Conservation (phyloP, 192 early-diverging fungal species). For the Allomyces arbusculus region DNA sequence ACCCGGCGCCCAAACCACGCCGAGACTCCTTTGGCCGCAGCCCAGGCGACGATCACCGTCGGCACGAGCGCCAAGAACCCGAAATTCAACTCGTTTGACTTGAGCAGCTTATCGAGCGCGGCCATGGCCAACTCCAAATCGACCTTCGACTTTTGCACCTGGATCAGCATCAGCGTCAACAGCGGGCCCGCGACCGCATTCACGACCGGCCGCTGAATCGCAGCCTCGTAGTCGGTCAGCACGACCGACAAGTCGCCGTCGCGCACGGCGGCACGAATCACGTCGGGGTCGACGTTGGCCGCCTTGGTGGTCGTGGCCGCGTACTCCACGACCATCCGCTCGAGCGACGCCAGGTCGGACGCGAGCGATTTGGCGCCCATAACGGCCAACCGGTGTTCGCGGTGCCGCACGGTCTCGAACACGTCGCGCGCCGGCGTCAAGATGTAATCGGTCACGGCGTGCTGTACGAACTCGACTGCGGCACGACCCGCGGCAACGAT, state of each 20-base stretch:
- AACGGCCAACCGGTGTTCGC: slow-evolving; percentile 52
- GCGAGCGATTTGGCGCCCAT: slow-evolving; percentile 50
- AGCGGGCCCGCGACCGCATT: slow-evolving; percentile 37
- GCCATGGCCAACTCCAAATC: slow-evolving; percentile 80
- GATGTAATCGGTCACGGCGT: slow-evolving; percentile 60
- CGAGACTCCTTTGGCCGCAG: slow-evolving; percentile 14
- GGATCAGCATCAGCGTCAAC: slow-evolving; percentile 50
- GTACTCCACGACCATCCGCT: slow-evolving; percentile 76
- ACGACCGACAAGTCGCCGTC: slow-evolving; percentile 66
- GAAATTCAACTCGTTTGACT: slow-evolving; percentile 90
- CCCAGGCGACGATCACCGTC: slow-evolving; percentile 36
- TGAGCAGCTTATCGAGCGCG: slow-evolving; percentile 75
- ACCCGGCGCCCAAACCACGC: neutral
- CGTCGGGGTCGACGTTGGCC: slow-evolving; percentile 7
- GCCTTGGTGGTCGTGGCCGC: slow-evolving; percentile 30
- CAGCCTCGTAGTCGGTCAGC: slow-evolving; percentile 53
- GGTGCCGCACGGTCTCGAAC: slow-evolving; percentile 60
- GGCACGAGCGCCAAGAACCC: slow-evolving; percentile 65
- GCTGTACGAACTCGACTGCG: slow-evolving; percentile 1
- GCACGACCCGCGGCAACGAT: neutral
- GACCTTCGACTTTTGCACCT: slow-evolving; percentile 86
- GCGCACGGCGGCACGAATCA: slow-evolving; percentile 31
- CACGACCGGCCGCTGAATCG: slow-evolving; percentile 32
- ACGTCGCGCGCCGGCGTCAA: slow-evolving; percentile 47
- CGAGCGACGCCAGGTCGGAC: slow-evolving; percentile 66